Percentiles rank a stretch among this genome's conserved stretches.
These are phyloP conservation scores for Coemansia sp. DNA, from an alignment of 192 early-diverging fungal genomes.

Conservation along the genomic window DNA sequence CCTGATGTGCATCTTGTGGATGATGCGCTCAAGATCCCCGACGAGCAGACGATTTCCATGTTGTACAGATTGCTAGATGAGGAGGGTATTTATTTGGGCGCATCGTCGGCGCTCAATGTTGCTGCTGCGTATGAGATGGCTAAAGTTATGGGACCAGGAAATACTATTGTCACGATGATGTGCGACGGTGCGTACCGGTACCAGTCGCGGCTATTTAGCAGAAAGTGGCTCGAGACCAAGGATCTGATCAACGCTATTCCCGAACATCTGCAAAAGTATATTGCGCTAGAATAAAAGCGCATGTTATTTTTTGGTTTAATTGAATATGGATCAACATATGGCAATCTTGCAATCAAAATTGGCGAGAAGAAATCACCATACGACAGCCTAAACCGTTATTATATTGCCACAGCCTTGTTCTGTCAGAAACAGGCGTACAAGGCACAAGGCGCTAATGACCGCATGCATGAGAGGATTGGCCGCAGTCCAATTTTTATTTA, in stretches of 20 bases:
- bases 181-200: slow-evolving; percentile 90
- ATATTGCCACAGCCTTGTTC: no score
- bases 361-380: no score
- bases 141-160: slow-evolving; percentile 74
- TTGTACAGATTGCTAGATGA: slow-evolving; percentile 87
- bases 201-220: slow-evolving; percentile 78
- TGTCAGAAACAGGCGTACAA: no score
- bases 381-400: no score
- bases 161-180: slow-evolving; percentile 81
- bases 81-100: slow-evolving; percentile 92
- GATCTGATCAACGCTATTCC: slow-evolving; percentile 75
- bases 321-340: no score
- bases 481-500: background rate
- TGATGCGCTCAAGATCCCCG: slow-evolving; percentile 78
- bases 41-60: slow-evolving; percentile 81
- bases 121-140: slow-evolving; percentile 92
- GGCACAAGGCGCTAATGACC: background rate
- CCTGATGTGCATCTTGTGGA: slow-evolving; percentile 79
- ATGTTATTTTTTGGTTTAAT: slow-evolving; percentile 1
- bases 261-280: slow-evolving; percentile 81
- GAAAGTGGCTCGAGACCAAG: slow-evolving; percentile 87
- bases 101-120: slow-evolving; percentile 89
- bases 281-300: slow-evolving; percentile 57
- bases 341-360: no score
- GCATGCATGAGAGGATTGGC: slow-evolving; percentile 3